Percentiles rank a stretch among this genome's conserved stretches.
phyloP scores from a whole-genome alignment of 2,329 filamentous ascomycete genomes.

The Eurotiales sp. region DNA sequence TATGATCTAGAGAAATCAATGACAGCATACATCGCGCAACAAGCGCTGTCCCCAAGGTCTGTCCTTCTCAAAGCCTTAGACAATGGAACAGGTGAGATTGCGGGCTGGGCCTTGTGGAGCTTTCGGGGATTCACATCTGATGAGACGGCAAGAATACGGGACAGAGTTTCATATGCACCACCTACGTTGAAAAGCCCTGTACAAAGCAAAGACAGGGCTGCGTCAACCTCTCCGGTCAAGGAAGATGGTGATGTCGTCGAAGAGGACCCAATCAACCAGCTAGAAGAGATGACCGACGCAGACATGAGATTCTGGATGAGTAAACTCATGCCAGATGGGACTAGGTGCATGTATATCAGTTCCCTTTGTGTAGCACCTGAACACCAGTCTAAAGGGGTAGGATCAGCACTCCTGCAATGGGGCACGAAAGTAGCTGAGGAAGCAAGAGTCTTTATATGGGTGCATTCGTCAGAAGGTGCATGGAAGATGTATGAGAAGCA shows the following conservation, averaged over 20 bases:
- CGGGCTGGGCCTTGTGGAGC: not conserved
- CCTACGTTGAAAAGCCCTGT: not conserved
- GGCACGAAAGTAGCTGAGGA: not conserved
- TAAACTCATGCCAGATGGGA: slow-evolving; percentile 5
- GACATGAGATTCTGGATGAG: not conserved
- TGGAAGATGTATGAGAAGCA: slow-evolving; percentile 2
- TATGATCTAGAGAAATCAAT: slow-evolving; percentile 1
- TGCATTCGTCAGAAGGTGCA: not conserved
- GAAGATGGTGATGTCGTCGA: not conserved
- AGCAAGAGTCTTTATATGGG: slow-evolving; percentile 2
- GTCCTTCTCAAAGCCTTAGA: slow-evolving; percentile 2
- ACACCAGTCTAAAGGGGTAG: not conserved
- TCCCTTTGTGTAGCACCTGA: slow-evolving; percentile 2
- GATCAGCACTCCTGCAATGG: slow-evolving; percentile 4
- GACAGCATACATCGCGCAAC: not conserved
- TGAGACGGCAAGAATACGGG: not conserved
- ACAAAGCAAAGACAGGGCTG: not conserved
- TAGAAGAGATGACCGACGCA: not conserved
- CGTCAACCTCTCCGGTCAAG: not conserved
- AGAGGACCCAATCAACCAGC: slow-evolving; percentile 1
- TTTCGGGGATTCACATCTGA: not conserved
- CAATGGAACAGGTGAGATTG: not conserved
- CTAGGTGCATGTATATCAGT: slow-evolving; percentile 1
- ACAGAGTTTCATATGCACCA: not conserved
- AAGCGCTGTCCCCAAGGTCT: not conserved